These are phyloP conservation scores for Ophiostoma angusticollis DNA, from an alignment of 2,329 filamentous ascomycete species.

Conservation along the genomic window DNA sequence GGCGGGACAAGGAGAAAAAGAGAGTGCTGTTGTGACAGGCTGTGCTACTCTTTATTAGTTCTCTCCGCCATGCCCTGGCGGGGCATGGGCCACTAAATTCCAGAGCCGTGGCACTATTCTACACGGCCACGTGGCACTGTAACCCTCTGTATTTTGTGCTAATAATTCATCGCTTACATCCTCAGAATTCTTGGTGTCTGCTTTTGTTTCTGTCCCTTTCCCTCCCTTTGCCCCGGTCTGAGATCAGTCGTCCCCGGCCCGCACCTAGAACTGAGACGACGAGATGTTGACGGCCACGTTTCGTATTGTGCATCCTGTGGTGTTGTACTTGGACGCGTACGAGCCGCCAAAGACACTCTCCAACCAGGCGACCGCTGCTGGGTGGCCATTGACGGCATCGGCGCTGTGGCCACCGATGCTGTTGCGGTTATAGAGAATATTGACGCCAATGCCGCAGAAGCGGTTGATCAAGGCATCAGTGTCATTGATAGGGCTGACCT, in stretches of 20 bases:
- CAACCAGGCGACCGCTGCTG: constrained; percentile 16
- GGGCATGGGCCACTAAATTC: too few species aligned
- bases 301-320: constrained; percentile 9
- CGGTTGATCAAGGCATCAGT: constrained; percentile 21
- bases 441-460: constrained; percentile 26
- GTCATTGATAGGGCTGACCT: constrained; percentile 27
- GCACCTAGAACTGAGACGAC: constrained; percentile 3
- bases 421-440: constrained; percentile 32
- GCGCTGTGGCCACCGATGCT: constrained; percentile 26
- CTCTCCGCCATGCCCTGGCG: too few species aligned
- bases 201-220: too few species aligned
- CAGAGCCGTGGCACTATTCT: too few species aligned
- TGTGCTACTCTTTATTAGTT: neutral
- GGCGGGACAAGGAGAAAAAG: too few species aligned
- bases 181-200: too few species aligned
- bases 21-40: neutral
- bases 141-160: too few species aligned
- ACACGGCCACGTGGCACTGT: too few species aligned
- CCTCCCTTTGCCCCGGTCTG: too few species aligned
- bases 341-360: constrained; percentile 12
- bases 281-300: constrained; percentile 9
- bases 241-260: too few species aligned
- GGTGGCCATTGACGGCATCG: constrained; percentile 18
- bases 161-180: too few species aligned
- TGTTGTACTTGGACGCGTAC: constrained; percentile 5